These are phyloP conservation scores for Sergeia podlipaevii DNA, from an alignment of 208 protist species.

Conservation along the genomic window DNA sequence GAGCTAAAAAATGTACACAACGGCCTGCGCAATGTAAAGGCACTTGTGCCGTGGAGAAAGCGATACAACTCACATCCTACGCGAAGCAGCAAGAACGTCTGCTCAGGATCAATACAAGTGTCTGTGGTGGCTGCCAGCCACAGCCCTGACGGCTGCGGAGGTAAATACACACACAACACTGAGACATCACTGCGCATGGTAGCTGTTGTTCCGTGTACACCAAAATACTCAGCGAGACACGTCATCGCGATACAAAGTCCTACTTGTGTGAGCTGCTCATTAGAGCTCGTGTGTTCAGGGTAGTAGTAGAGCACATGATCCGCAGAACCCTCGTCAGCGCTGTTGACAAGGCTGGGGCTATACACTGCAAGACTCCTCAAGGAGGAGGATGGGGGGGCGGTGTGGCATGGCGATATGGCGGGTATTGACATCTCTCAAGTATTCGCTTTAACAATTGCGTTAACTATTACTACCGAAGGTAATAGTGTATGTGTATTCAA, in stretches of 20 bases:
- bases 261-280: constrained; percentile 61
- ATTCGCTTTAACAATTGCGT: too few relatives aligned
- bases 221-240: constrained; percentile 35
- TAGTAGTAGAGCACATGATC: constrained; percentile 76
- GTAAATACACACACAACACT: neutral
- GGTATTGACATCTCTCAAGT: too few relatives aligned
- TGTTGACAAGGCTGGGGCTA: constrained; percentile 38
- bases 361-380: constrained; percentile 56
- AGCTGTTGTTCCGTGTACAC: constrained; percentile 1
- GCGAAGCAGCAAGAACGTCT: too few relatives aligned
- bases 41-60: too few relatives aligned
- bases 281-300: constrained; percentile 19
- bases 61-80: too few relatives aligned
- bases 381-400: too few relatives aligned
- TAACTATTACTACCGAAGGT: neutral
- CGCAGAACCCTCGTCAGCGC: constrained; percentile 39
- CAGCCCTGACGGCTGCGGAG: constrained; percentile 1
- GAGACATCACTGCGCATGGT: neutral
- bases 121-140: constrained; percentile 1
- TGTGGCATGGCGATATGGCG: too few relatives aligned
- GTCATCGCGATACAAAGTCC: constrained; percentile 63
- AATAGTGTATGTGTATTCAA: neutral
- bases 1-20: too few relatives aligned
- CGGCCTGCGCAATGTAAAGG: too few relatives aligned
- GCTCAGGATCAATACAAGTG: too few relatives aligned